phyloP scores from a whole-genome alignment of 2,329 filamentous ascomycete species.

The Talaromyces sp. region DNA sequence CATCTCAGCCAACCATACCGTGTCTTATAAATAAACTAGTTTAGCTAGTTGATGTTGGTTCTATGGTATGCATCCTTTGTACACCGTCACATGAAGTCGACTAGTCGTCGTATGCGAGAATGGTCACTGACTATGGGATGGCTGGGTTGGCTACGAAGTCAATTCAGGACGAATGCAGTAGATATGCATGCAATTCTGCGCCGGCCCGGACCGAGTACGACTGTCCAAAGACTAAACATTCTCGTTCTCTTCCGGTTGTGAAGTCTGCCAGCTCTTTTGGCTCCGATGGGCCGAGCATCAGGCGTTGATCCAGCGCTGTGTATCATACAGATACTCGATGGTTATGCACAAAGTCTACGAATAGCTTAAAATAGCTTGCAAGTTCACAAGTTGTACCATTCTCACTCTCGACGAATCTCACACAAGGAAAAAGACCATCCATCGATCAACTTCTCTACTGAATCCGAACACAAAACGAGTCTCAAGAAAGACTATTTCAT shows the following conservation, averaged over 20 bases:
- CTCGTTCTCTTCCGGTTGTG: neutral
- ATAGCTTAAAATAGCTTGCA: neutral
- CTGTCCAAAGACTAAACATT: neutral
- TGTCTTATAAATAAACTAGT: neutral
- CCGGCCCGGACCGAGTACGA: neutral
- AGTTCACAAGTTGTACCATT: neutral
- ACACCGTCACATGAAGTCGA: neutral
- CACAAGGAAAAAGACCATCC: neutral
- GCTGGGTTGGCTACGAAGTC: neutral
- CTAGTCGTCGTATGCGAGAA: neutral
- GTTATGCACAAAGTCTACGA: neutral
- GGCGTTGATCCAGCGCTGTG: neutral
- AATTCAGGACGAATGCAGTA: neutral
- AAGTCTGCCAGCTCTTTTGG: neutral
- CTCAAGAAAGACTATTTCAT: neutral
- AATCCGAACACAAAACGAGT: neutral
- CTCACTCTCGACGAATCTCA: neutral
- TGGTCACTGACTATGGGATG: too few species aligned
- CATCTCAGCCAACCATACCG: neutral
- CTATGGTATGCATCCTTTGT: neutral
- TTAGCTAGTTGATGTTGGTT: neutral
- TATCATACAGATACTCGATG: neutral
- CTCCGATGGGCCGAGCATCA: neutral
- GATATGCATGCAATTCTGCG: neutral
- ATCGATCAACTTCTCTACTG: neutral